Evolutionary conservation across 345 rosid genomes (phyloP), one percentile per base, ranked within the genome.

Genomic region (Populus alba): DNA sequence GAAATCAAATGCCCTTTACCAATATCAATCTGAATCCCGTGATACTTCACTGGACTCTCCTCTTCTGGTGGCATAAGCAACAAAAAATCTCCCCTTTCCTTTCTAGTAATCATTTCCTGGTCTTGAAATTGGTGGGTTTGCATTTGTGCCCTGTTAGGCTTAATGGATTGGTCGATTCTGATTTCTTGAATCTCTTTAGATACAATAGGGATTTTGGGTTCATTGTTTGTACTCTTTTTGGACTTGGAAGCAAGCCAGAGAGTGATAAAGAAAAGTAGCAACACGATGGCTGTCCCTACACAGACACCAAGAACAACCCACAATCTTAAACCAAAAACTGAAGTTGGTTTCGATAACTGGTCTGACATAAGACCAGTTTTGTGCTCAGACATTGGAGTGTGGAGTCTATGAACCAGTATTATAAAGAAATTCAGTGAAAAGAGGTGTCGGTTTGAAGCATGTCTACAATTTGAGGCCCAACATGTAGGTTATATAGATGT

Each of bases 161-260:
- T 77, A 7, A 37, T 11, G 67, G 79, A 65, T 25, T 51, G 66
- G 25, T 83, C 79, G 39, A 83, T n/a, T 79, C 77, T 81, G 71
- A 88, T 78, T 75, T 92, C 98, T 53, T 85, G 89, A 70, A 95
- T 95, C 90, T 93, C 98, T 57, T 92, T 93, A n/a, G 94, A 89
- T 20, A 93, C 85, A 1, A 71, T 69, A 3, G 97, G 95, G 79
- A 89, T 89, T 66, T 77, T 73, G 35, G 87, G 79, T 69, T 84
- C 59, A 3, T 17, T 72, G 76, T 35, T 86, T 78, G 2, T 80
- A 71, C 82, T 68, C 71, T 41, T 47, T 68, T 86, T 91, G 27
- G 90, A 88, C 38, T 92, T 87, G 7, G 97, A 93, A 62, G 91
- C 91, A 35, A 92, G 74, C 77, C 94, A 95, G 49, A 95, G 91